phyloP scores from a whole-genome alignment of 345 rosid species.

The Sonneratia alba region DNA sequence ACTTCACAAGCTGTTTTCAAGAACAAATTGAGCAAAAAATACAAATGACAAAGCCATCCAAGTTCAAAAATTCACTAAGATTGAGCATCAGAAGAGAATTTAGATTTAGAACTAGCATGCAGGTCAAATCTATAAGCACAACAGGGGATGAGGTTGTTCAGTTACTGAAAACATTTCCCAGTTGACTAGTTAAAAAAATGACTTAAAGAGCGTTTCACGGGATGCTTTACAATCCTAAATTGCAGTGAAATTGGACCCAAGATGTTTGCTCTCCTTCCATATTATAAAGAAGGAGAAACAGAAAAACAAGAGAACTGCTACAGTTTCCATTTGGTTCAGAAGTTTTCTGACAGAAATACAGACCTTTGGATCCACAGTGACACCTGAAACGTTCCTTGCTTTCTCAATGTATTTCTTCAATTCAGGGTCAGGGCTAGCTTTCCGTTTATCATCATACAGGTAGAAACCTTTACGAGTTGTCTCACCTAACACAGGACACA shows the following conservation, averaged over 20 bases:
- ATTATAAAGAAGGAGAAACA: not conserved
- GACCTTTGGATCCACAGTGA: slow-evolving; percentile 64
- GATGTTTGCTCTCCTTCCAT: not conserved
- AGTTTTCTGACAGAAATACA: slow-evolving; percentile 7
- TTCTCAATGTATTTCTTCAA: slow-evolving; percentile 65
- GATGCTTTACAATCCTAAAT: not conserved
- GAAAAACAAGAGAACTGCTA: not conserved
- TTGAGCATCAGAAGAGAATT: not conserved
- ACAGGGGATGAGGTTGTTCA: not conserved
- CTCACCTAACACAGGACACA: slow-evolving; percentile 54
- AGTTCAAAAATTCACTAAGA: not conserved
- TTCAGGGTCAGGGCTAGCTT: slow-evolving; percentile 85
- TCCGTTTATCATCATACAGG: slow-evolving; percentile 65
- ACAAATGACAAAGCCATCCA: not conserved
- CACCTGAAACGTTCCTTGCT: slow-evolving; percentile 73
- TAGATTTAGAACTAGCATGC: not conserved
- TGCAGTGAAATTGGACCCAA: not conserved
- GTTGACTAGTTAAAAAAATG: not conserved
- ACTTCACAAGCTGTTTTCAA: slow-evolving; percentile 46
- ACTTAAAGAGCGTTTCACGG: not conserved
- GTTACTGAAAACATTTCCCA: not conserved
- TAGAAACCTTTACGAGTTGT: slow-evolving; percentile 74
- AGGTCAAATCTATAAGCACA: not conserved
- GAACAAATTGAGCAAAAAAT: not conserved
- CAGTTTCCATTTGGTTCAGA: not conserved